Evolutionary conservation across 1,284 basidiomycete genomes (phyloP).

Genomic region (Malassezia restricta): DNA sequence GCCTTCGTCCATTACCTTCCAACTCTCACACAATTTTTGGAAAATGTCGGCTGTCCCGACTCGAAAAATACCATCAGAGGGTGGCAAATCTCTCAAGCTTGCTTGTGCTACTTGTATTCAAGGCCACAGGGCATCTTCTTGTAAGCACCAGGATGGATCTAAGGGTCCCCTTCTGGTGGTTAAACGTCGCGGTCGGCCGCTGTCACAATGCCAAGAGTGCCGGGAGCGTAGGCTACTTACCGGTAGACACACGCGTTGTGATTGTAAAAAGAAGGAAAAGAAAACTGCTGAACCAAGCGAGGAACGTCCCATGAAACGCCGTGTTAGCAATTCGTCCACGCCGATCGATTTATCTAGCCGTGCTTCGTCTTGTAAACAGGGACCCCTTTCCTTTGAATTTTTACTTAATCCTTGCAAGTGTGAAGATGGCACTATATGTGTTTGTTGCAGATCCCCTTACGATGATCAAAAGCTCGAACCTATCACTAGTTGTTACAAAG

Average conservation of each 20-base stretch:
- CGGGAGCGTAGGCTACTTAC: constrained; percentile 26
- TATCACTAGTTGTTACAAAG: too few species aligned
- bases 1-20: too few species aligned
- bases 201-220: constrained; percentile 32
- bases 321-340: too few species aligned
- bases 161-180: constrained; percentile 30
- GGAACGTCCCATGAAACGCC: too few species aligned
- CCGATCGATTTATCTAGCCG: background rate
- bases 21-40: background rate
- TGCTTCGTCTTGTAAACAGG: background rate
- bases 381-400: constrained; percentile 24
- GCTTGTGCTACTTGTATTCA: constrained; percentile 37
- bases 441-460: constrained; percentile 16
- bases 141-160: constrained; percentile 36
- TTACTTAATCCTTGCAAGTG: constrained; percentile 35
- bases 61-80: background rate
- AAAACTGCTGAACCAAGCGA: background rate
- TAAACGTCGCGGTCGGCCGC: constrained; percentile 30
- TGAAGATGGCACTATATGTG: constrained; percentile 19
- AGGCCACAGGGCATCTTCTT: constrained; percentile 33
- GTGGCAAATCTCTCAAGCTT: constrained; percentile 21
- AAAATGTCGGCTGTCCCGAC: background rate
- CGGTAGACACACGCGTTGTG: constrained; percentile 29
- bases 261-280: constrained; percentile 3
- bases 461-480: background rate